These are phyloP conservation scores for Discostella pseudostelligera DNA, from an alignment of 108 stramenopile genomes.

Conservation along the genomic window DNA sequence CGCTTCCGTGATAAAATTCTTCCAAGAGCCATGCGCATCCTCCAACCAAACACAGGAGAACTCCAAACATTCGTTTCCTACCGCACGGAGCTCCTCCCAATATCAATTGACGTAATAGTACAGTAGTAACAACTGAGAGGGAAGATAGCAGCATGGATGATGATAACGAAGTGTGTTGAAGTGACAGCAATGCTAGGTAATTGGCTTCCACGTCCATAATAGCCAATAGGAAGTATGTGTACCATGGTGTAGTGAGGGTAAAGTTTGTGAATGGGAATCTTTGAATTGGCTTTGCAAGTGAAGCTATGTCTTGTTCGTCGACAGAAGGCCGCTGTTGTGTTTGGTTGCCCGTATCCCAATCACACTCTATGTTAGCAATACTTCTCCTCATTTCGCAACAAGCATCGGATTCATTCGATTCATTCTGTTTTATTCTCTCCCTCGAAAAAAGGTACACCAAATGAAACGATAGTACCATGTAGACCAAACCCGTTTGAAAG, in stretches of 20 bases:
- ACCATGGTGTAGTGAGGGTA: conserved; percentile 47
- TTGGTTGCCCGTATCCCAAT: not conserved
- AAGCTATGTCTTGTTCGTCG: not conserved
- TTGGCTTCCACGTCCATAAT: conserved; percentile 93
- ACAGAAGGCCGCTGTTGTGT: not conserved
- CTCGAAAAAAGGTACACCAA: conserved; percentile 30
- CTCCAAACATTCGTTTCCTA: conserved; percentile 24
- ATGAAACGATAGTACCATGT: conserved; percentile 49
- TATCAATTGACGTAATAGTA: conserved; percentile 26
- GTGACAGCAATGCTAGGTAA: conserved; percentile 80
- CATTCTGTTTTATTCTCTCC: conserved; percentile 22
- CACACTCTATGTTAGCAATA: too few species aligned
- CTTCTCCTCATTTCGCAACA: conserved; percentile 1
- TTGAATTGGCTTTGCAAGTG: conserved; percentile 8
- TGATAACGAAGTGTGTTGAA: conserved; percentile 74
- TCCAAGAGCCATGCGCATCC: conserved; percentile 30
- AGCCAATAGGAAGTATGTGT: conserved; percentile 65
- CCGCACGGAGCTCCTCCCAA: conserved; percentile 9
- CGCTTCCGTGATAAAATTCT: conserved; percentile 17
- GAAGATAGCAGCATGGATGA: conserved; percentile 51
- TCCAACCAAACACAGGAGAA: conserved; percentile 32
- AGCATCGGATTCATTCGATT: too few species aligned
- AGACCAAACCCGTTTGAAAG: conserved; percentile 51
- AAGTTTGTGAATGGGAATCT: conserved; percentile 34
- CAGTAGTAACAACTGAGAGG: conserved; percentile 31